These are phyloP conservation scores for Saturnispora besseyi DNA, from an alignment of 805 yeast genomes.

Conservation along the genomic window DNA sequence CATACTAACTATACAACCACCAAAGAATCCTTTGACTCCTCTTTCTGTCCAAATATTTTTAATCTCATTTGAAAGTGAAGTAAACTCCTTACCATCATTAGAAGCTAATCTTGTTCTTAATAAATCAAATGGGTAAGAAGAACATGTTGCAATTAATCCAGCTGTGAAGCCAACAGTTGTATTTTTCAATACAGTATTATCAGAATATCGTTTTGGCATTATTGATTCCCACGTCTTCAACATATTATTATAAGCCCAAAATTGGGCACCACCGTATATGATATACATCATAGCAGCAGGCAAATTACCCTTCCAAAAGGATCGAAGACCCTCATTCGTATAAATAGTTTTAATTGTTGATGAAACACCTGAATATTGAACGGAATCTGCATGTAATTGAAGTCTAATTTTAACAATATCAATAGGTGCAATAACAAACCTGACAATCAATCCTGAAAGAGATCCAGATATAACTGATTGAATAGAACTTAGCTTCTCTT, in stretches of 20 bases:
- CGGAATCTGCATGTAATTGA: slow-evolving; percentile 42
- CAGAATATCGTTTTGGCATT: slow-evolving; percentile 22
- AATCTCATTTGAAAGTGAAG: slow-evolving; percentile 30
- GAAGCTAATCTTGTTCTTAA: slow-evolving; percentile 81
- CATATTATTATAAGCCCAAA: slow-evolving; percentile 52
- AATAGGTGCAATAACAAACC: slow-evolving; percentile 57
- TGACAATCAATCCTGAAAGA: slow-evolving; percentile 51
- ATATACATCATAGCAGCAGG: slow-evolving; percentile 87
- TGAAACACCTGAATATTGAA: slow-evolving; percentile 29
- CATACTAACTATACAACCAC: slow-evolving; percentile 44
- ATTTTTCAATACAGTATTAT: slow-evolving; percentile 19
- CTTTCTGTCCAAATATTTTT: slow-evolving; percentile 23
- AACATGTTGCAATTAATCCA: slow-evolving; percentile 62
- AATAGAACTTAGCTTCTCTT: slow-evolving; percentile 13
- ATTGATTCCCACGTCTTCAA: slow-evolving; percentile 5
- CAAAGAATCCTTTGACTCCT: slow-evolving; percentile 40
- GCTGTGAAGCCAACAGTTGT: slow-evolving; percentile 60
- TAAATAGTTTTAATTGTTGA: slow-evolving; percentile 36
- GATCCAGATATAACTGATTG: slow-evolving; percentile 63
- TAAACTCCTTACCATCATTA: slow-evolving; percentile 31
- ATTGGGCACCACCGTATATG: slow-evolving; percentile 78
- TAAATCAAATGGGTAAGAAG: slow-evolving; percentile 87
- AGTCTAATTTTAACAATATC: slow-evolving; percentile 71
- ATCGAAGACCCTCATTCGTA: slow-evolving; percentile 47
- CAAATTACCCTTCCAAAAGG: slow-evolving; percentile 93